Evolutionary conservation across 371 early-diverging fungal genomes (phyloP), one percentile per base, ranked within the genome.

Genomic region (Syncephalastrum monosporum): DNA sequence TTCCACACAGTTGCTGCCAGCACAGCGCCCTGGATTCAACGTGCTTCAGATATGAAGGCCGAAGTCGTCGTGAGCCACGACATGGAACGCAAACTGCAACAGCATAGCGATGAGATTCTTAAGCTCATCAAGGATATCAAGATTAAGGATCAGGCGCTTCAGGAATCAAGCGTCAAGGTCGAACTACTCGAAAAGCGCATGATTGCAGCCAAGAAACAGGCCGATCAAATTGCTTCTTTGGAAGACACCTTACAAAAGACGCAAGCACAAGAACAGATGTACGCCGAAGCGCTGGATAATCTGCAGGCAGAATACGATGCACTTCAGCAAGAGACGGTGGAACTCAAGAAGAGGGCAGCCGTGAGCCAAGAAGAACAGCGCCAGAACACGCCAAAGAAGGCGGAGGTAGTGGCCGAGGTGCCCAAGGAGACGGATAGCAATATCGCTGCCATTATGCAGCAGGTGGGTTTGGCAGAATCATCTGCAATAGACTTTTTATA

Each of bases 11-110:
- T 82, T 53, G 57, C 66, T 1, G 73, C 79, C 10, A 61, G 68
- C 2, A 81, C 77, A 5, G 73, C 86, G 46, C 94, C 94, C 17
- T 94, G 96, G 96, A 63, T 83, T 41, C 73, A 74, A 57, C 82
- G 95, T 2, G 91, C 94, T n/a, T 82, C 84, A 46, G 82, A 84
- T 42, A 79, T 93, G 71, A 92, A 93, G 72, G 82, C 81, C 0
- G 88, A 87, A 45, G 85, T 88, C 27, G 75, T 86, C 13, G 75
- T 91, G 43, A 92, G 91, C 62, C 76, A 81, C 10, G 92, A 91
- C 38, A 80, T 90, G 57, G 86, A 91, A 62, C 83, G 82, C 33
- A 86, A 89, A 67, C 70, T 91, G n/a, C 89, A 88, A 51, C 80
- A 86, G 17, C 83, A 87, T 45, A 85, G 82, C 52, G 90, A 88